These are phyloP conservation scores for Endogone sp. DNA, from an alignment of 192 early-diverging fungal species.

Conservation along the genomic window DNA sequence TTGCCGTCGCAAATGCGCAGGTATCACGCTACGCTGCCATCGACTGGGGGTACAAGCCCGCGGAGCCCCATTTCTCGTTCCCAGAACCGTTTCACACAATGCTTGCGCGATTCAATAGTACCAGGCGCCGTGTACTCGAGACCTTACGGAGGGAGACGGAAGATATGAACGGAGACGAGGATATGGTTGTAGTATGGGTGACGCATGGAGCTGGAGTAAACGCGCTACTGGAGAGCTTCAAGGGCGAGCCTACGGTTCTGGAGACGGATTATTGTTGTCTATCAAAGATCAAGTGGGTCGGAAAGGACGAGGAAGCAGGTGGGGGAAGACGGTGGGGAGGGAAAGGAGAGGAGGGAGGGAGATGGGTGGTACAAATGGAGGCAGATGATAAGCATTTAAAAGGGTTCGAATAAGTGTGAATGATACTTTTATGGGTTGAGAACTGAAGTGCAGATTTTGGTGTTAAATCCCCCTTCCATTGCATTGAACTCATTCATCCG, in stretches of 20 bases:
- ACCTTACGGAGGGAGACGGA: constrained; percentile 6
- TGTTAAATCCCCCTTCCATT: no score
- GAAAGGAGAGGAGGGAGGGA: constrained; percentile 1
- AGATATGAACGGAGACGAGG: constrained; percentile 3
- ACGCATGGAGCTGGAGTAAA: constrained; percentile 30
- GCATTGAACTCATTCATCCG: no score
- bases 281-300: neutral
- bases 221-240: constrained; percentile 25
- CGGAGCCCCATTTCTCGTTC: constrained; percentile 18
- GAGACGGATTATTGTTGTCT: constrained; percentile 13
- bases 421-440: no score
- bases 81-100: constrained; percentile 25
- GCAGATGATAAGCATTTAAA: constrained; percentile 7
- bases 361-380: constrained; percentile 13
- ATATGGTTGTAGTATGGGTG: constrained; percentile 16
- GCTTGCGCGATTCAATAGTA: constrained; percentile 22
- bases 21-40: constrained; percentile 2
- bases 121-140: constrained; percentile 6
- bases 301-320: neutral
- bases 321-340: constrained; percentile 3
- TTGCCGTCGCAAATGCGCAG: constrained; percentile 18
- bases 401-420: no score
- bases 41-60: constrained; percentile 11
- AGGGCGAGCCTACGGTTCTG: constrained; percentile 6
- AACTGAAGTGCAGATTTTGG: no score